phyloP scores from a whole-genome alignment of 1,284 basidiomycete genomes.

The Ustilago esculenta region DNA sequence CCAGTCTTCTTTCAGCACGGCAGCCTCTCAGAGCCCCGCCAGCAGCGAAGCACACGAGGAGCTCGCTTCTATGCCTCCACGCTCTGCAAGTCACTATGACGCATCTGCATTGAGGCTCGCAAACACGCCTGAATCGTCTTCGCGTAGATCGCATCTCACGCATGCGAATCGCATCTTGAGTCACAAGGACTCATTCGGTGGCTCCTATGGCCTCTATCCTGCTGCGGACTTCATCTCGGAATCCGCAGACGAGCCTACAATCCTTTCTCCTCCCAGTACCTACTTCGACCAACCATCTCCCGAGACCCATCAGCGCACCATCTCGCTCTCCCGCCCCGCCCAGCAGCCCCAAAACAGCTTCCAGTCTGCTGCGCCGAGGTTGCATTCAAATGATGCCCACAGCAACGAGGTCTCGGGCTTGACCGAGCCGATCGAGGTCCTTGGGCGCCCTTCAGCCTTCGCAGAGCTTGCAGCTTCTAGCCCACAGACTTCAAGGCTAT shows the following conservation, averaged over 20 bases:
- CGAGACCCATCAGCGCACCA: conserved; percentile 22
- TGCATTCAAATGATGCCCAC: neutral
- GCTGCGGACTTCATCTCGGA: conserved; percentile 12
- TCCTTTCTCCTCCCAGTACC: neutral
- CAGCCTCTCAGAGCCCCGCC: conserved; percentile 21
- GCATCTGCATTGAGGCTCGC: conserved; percentile 8
- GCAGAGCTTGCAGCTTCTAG: neutral
- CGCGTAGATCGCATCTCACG: conserved; percentile 18
- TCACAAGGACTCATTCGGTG: conserved; percentile 49
- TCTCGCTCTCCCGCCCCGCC: conserved; percentile 19
- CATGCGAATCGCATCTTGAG: conserved; percentile 26
- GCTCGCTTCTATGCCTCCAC: conserved; percentile 12
- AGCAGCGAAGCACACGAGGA: conserved; percentile 42
- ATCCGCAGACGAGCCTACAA: conserved; percentile 16
- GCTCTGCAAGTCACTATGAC: conserved; percentile 15
- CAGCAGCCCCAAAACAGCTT: conserved; percentile 2
- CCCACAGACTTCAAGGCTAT: neutral
- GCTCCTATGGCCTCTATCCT: conserved; percentile 22
- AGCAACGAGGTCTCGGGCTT: conserved; percentile 7
- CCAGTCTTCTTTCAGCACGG: conserved; percentile 40
- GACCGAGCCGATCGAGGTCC: conserved; percentile 35
- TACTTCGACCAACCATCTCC: neutral
- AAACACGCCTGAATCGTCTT: conserved; percentile 8
- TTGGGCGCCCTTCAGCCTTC: conserved; percentile 22
- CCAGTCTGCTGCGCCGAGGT: neutral